Base-by-base conservation (phyloP, 2,329 filamentous ascomycete genomes). In the Apiospora marii region DNA sequence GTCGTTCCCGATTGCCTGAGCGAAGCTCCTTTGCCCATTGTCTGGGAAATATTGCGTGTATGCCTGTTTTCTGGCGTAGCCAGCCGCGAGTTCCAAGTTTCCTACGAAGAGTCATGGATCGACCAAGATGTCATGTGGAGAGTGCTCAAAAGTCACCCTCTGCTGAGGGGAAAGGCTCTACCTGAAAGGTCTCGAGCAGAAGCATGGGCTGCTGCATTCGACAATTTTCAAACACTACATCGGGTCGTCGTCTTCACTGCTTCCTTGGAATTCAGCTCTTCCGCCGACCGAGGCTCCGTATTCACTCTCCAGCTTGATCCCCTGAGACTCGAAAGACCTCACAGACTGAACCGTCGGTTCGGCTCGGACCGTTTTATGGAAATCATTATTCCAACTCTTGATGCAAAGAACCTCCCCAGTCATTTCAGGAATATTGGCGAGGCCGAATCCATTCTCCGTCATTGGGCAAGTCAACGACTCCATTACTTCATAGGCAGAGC, bases 281-380 rank as follows among this genome's bases (percentile, higher is more conserved):
- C 51, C 3, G 75, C 80, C 1, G 76, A 78, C 3, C 78, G 74
- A 0, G 85, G 84, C 0, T 83, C 86, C 0, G 70, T 87, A 0
- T 88, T 89, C 72, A 73, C 76, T 0, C 76, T 91, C 5, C 82
- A 82, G 6, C 82, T 92, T 13, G 81, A 84, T 1, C 85, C 88
- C 0, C 76, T 91, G 1, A 82, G 80, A 13, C 77, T 90, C 1
- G 87, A 89, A 37, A 77, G 83, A 3, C 82, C 86, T 0, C 85
- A 90, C 77, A 86, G 90, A 1, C 78, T 92, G 0, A 81, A 82
- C 27, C 85, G 90, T 16, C 86, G 85, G 5, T 91, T 90, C 74
- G 89, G 90, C 0, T 80, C 85, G 0, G 89, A 92, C 74, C 84
- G 90, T 0, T 91, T 91, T 67, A 73, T 92, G 1, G 88, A 91